Base-by-base conservation (phyloP, 805 yeast genomes). In the Nakazawaea ambrosiae region DNA sequence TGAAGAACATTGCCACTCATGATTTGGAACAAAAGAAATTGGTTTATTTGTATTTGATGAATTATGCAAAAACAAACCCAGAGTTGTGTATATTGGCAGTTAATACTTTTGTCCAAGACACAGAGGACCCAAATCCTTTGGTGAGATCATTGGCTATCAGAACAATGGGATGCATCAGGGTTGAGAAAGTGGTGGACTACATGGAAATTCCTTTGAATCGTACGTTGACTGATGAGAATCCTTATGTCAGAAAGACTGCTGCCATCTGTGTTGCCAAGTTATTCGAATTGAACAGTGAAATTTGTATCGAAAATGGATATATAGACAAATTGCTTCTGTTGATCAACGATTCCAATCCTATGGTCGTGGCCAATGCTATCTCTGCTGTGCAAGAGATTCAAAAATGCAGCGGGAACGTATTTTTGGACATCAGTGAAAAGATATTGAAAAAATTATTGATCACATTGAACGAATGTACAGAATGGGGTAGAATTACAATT, bases 101-200 rank as follows among this genome's bases (percentile, higher is more conserved):
- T 36, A 92, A 92, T 61, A 92, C 98, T 1, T 92, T 92, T 69
- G 96, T 92, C 19, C 75, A 73, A 57, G 99, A 92, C 61, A 78
- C 96, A 2, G 95, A 86, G 55, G 97, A 92, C 57, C 95, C 96
- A 34, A 92, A 92, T 54, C 99, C 99, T 1, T 70, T 94, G 49
- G 89, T 92, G 19, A 72, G 97, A 39, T 96, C 97, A 1, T 73
- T 92, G 61, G 97, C 99, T 1, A 89, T 92, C 42, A 75, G 98
- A 53, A 92, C 99, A 10, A 92, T 92, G 99, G 97, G 98, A 0
- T 90, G 97, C 64, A 88, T 92, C 35, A 68, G 97, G 31, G 97
- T 92, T 15, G 95, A 85, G 53, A 89, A 84, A 58, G 89, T 92
- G 78, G 85, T 88, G 30, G 97, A 90, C 55, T 92, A 92, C 56